Conservation (phyloP, 352 stramenopile species). For the Phytophthora fragariaefolia region DNA sequence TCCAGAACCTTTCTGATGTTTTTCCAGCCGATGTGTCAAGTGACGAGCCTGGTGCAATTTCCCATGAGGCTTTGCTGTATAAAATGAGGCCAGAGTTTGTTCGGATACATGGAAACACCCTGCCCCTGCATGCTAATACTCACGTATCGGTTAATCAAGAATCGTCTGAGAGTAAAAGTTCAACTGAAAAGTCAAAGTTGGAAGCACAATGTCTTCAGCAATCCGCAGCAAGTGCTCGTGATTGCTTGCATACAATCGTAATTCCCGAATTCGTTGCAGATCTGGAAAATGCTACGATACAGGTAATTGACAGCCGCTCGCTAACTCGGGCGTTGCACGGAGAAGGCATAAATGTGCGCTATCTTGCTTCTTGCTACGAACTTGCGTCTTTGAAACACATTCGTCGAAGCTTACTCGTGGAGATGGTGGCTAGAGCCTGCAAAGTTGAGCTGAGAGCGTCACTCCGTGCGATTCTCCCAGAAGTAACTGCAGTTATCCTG, state of each 20-base stretch:
- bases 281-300: constrained; percentile 40
- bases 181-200: constrained; percentile 16
- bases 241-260: constrained; percentile 47
- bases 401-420: constrained; percentile 49
- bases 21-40: constrained; percentile 41
- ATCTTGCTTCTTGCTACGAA: constrained; percentile 65
- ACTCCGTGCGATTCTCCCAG: constrained; percentile 40
- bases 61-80: constrained; percentile 23
- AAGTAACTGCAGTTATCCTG: constrained; percentile 29
- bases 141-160: constrained; percentile 15
- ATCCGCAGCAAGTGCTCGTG: constrained; percentile 38
- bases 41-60: constrained; percentile 11
- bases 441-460: constrained; percentile 57
- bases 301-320: constrained; percentile 47
- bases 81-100: constrained; percentile 70
- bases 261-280: constrained; percentile 56
- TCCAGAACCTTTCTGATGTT: constrained; percentile 44
- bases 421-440: constrained; percentile 69
- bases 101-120: constrained; percentile 33
- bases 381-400: constrained; percentile 50
- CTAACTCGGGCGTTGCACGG: constrained; percentile 52
- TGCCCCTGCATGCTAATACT: constrained; percentile 51
- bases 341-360: constrained; percentile 64
- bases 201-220: constrained; percentile 49
- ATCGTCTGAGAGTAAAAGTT: neutral